These are phyloP conservation scores for Neofusicoccum kwambonambiense DNA, from an alignment of 2,329 filamentous ascomycete species.

Conservation along the genomic window DNA sequence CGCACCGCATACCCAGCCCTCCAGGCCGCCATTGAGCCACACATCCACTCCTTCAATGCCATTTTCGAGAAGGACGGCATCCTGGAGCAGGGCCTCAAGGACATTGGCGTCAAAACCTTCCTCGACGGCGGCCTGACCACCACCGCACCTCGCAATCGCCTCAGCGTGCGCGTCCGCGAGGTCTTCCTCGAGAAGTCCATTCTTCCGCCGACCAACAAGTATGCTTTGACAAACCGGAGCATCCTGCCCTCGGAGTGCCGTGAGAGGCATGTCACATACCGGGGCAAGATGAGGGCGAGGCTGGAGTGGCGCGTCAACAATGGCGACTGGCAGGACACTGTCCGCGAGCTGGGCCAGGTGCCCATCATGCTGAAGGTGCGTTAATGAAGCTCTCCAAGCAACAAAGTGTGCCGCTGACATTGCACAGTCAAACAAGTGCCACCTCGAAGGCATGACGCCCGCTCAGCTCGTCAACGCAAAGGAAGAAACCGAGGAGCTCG, in stretches of 20 bases:
- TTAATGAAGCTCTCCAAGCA: not conserved
- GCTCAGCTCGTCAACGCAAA: slow-evolving; percentile 79
- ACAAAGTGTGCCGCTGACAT: slow-evolving; percentile 23
- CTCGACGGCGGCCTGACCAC: slow-evolving; percentile 75
- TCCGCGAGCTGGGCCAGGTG: slow-evolving; percentile 81
- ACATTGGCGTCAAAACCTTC: slow-evolving; percentile 87
- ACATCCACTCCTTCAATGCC: slow-evolving; percentile 94
- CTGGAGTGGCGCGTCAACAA: slow-evolving; percentile 86
- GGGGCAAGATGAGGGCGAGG: slow-evolving; percentile 78
- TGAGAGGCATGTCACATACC: slow-evolving; percentile 88
- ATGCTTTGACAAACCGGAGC: slow-evolving; percentile 73
- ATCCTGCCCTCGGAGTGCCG: slow-evolving; percentile 90
- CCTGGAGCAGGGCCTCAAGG: slow-evolving; percentile 72
- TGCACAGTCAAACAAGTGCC: slow-evolving; percentile 77
- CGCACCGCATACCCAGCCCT: slow-evolving; percentile 84
- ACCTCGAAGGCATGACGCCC: slow-evolving; percentile 82
- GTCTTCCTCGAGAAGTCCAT: slow-evolving; percentile 79
- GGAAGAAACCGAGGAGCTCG: slow-evolving; percentile 93
- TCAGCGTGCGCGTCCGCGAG: slow-evolving; percentile 76
- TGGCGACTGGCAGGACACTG: slow-evolving; percentile 77
- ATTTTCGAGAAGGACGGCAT: slow-evolving; percentile 74
- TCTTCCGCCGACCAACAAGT: slow-evolving; percentile 79
- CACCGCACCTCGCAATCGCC: slow-evolving; percentile 64
- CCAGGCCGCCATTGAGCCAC: slow-evolving; percentile 80
- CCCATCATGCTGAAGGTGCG: slow-evolving; percentile 89